Conservation (phyloP, 2,329 filamentous ascomycete genomes). For the Ceratocystis cubensis region DNA sequence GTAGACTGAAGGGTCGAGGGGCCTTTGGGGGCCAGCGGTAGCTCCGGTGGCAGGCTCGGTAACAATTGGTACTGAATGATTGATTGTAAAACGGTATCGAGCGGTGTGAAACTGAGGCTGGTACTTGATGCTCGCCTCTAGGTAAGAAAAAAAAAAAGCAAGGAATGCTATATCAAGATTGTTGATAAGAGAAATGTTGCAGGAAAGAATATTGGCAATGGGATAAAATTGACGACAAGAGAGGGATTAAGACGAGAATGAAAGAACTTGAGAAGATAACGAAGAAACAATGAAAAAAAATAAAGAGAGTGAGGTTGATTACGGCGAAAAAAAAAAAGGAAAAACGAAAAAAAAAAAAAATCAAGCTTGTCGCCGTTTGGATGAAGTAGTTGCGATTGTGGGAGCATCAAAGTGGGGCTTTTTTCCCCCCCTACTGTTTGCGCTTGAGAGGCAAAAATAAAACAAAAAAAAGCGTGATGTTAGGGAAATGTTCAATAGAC, state of each 20-base stretch:
- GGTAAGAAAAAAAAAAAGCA: background rate
- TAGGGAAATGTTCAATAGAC: too few relatives aligned
- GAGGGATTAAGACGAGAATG: background rate
- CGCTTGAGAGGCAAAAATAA: background rate
- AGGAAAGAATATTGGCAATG: background rate
- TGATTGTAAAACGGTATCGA: background rate
- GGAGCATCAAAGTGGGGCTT: background rate
- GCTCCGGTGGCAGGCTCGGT: background rate
- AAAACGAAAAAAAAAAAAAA: background rate
- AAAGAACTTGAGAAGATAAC: background rate
- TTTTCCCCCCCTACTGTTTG: background rate
- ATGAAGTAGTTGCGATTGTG: slow-evolving; percentile 10
- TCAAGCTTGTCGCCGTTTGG: background rate
- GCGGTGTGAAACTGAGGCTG: background rate
- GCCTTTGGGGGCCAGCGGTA: background rate
- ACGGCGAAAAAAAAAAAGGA: background rate
- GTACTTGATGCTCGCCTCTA: background rate
- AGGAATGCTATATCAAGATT: slow-evolving; percentile 1
- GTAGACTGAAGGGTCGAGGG: background rate
- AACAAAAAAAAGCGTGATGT: background rate
- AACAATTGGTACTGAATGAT: background rate
- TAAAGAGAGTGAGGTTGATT: background rate
- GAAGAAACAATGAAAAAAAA: background rate
- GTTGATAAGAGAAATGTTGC: background rate
- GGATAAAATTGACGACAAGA: background rate